phyloP scores from a whole-genome alignment of 2,329 filamentous ascomycete species.

The Alternaria infectoria region DNA sequence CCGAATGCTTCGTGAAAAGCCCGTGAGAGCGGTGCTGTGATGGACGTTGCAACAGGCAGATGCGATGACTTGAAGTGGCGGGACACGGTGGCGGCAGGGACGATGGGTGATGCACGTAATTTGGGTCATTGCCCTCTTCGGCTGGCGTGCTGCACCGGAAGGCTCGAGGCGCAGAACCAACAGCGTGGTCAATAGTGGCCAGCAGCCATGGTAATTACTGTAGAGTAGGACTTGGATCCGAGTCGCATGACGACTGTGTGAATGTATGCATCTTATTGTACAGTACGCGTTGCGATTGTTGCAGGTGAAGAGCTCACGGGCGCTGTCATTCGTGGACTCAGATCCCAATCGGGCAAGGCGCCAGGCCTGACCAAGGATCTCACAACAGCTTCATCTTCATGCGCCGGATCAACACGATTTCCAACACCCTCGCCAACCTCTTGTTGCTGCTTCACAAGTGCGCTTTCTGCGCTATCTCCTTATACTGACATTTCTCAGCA shows the following conservation, averaged over 20 bases:
- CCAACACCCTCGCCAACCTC: constrained; percentile 24
- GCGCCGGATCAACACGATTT: constrained; percentile 25
- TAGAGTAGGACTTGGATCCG: neutral
- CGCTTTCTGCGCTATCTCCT: constrained; percentile 1
- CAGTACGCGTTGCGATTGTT: neutral
- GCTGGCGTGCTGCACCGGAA: constrained; percentile 23
- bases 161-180: constrained; percentile 1
- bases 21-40: neutral
- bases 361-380: constrained; percentile 17
- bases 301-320: constrained; percentile 3
- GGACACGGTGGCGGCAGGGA: neutral
- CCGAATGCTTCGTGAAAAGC: neutral
- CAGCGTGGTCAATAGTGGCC: neutral
- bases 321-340: constrained; percentile 15
- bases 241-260: neutral
- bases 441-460: constrained; percentile 10
- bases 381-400: constrained; percentile 34
- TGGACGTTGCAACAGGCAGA: neutral
- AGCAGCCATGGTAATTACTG: neutral
- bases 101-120: constrained; percentile 14
- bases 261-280: neutral
- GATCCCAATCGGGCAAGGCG: constrained; percentile 15
- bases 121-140: constrained; percentile 21
- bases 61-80: neutral
- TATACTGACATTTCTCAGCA: neutral